Evolutionary conservation across 176 grass and related monocot species (phyloP).

Genomic region (Paspalum notatum): DNA sequence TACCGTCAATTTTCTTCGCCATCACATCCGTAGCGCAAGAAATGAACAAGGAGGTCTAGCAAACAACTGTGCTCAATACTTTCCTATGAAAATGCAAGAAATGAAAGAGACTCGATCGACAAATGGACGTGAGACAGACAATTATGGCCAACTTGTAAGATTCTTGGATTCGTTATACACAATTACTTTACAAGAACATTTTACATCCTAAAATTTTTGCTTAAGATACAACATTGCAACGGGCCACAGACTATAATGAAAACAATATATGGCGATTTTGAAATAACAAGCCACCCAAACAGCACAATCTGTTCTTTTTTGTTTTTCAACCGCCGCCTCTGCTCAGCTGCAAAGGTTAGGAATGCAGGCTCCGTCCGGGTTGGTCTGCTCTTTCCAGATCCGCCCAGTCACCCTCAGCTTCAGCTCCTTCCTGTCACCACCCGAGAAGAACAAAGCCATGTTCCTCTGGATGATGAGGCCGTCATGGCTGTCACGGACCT

Average conservation of each 20-base stretch:
- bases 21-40: background rate
- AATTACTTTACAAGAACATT: slow-evolving; percentile 60
- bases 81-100: background rate
- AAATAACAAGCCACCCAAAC: slow-evolving; percentile 50
- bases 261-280: slow-evolving; percentile 38
- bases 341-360: slow-evolving; percentile 75
- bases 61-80: background rate
- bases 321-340: slow-evolving; percentile 10
- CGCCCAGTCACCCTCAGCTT: slow-evolving; percentile 72
- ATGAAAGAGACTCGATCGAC: background rate
- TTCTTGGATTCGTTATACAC: slow-evolving; percentile 53
- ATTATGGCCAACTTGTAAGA: slow-evolving; percentile 43
- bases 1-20: background rate
- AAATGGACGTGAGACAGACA: background rate
- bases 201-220: slow-evolving; percentile 43
- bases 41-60: background rate
- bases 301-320: slow-evolving; percentile 38
- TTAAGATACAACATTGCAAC: slow-evolving; percentile 36
- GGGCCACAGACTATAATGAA: slow-evolving; percentile 34
- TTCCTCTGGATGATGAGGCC: slow-evolving; percentile 88
- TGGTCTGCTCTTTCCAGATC: slow-evolving; percentile 78
- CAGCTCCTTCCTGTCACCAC: slow-evolving; percentile 71
- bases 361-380: slow-evolving; percentile 67
- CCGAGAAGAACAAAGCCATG: slow-evolving; percentile 88
- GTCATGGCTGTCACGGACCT: slow-evolving; percentile 86